Conservation (phyloP, 176 grass and related monocot species). For the Dactylis glomerata region DNA sequence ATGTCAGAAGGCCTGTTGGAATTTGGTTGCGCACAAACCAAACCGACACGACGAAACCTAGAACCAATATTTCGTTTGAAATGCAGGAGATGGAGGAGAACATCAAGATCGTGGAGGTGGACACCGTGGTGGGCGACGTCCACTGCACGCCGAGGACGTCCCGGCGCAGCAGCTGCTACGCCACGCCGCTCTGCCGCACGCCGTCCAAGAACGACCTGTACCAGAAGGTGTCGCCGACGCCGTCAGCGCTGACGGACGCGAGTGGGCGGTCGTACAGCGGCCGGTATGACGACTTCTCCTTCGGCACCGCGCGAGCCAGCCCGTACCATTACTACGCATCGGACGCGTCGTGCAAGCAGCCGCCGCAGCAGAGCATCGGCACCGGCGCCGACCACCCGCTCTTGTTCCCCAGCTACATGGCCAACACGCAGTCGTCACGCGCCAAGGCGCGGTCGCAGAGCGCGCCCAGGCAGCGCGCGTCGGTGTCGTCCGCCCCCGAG, state of each 20-base stretch:
- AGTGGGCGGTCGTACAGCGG: constrained; percentile 61
- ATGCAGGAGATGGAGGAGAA: constrained; percentile 46
- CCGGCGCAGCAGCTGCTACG: constrained; percentile 44
- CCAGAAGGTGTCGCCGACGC: constrained; percentile 53
- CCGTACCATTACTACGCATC: constrained; percentile 15
- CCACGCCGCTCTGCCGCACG: constrained; percentile 54
- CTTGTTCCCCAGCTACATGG: constrained; percentile 77
- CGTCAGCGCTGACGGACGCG: constrained; percentile 59
- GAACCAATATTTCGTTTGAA: background rate
- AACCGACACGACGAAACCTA: background rate
- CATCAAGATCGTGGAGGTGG: constrained; percentile 79
- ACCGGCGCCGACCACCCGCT: constrained; percentile 35
- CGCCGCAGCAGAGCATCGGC: background rate
- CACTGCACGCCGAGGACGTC: constrained; percentile 32
- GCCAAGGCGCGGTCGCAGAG: constrained; percentile 79
- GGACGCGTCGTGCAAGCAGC: background rate
- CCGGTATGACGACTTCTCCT: constrained; percentile 71
- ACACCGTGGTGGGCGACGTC: constrained; percentile 34
- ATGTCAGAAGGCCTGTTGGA: background rate
- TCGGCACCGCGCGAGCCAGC: constrained; percentile 57
- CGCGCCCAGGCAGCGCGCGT: constrained; percentile 61
- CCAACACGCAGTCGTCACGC: constrained; percentile 75
- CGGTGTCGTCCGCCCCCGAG: constrained; percentile 28
- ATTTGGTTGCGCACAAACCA: too few species aligned
- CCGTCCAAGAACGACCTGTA: constrained; percentile 46